Evolutionary conservation across 2,329 filamentous ascomycete species (phyloP).

Genomic region (Aureobasidium sp.): DNA sequence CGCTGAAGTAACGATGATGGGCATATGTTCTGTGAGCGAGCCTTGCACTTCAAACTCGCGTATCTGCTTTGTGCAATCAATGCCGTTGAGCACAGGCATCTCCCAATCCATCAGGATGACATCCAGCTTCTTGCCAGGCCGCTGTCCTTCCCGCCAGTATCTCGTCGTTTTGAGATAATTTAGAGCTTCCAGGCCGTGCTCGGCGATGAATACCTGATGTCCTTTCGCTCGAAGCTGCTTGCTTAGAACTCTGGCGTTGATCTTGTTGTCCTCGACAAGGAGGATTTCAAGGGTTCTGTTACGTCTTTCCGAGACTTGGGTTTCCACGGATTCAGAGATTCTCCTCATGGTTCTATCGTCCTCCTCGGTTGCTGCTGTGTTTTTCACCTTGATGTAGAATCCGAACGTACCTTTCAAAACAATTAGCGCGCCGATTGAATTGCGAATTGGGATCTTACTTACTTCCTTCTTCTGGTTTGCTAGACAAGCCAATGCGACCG

Average conservation of each 20-base stretch:
- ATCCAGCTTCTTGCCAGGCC: neutral
- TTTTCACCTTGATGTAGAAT: constrained; percentile 45
- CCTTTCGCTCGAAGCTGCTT: constrained; percentile 20
- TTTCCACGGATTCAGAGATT: neutral
- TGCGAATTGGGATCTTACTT: constrained; percentile 29
- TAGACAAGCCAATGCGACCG: constrained; percentile 58
- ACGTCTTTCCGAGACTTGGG: neutral
- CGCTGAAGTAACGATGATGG: constrained; percentile 71
- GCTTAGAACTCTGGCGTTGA: constrained; percentile 22
- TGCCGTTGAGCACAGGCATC: constrained; percentile 77
- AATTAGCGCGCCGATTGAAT: neutral
- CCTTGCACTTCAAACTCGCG: constrained; percentile 57
- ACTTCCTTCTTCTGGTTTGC: constrained; percentile 49
- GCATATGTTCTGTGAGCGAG: constrained; percentile 55
- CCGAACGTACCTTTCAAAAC: neutral
- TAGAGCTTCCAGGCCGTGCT: constrained; percentile 21
- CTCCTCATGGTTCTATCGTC: neutral
- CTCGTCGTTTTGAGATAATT: constrained; percentile 15
- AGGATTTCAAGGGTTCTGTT: constrained; percentile 3
- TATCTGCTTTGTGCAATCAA: constrained; percentile 62
- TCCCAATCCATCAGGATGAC: constrained; percentile 73
- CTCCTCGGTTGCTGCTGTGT: neutral
- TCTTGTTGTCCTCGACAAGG: constrained; percentile 22
- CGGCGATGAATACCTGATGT: constrained; percentile 17
- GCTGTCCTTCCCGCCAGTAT: neutral